phyloP scores from a whole-genome alignment of 139 green algal genomes.

The Chlamydomonas asymmetrica region DNA sequence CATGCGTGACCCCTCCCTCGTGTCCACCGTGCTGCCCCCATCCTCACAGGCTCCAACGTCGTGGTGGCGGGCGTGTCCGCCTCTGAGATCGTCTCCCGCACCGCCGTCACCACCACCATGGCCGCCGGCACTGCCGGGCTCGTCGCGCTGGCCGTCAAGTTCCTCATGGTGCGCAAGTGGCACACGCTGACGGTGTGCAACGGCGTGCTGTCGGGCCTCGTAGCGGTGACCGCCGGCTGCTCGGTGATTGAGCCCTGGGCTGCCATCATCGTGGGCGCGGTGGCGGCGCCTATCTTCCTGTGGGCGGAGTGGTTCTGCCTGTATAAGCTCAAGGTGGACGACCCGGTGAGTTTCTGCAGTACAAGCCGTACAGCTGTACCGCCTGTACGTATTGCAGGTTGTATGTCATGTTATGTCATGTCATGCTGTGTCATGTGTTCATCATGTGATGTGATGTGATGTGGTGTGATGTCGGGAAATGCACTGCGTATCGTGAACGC shows the following conservation, averaged over 20 bases:
- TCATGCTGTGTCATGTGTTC: not conserved
- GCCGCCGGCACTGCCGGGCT: slow-evolving; percentile 57
- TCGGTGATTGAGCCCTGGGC: slow-evolving; percentile 81
- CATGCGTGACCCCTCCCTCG: too few species aligned
- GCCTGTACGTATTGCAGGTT: not conserved
- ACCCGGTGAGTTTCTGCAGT: not conserved
- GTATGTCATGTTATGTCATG: not conserved
- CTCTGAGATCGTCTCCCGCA: slow-evolving; percentile 24
- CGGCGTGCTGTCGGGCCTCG: slow-evolving; percentile 77
- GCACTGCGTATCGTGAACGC: not conserved
- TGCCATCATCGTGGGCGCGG: slow-evolving; percentile 74
- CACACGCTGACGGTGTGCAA: slow-evolving; percentile 78
- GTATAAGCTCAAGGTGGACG: slow-evolving; percentile 22
- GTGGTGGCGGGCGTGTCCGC: slow-evolving; percentile 6
- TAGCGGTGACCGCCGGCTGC: slow-evolving; percentile 75
- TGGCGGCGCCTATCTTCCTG: slow-evolving; percentile 27
- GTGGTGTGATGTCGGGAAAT: not conserved
- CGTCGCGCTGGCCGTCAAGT: slow-evolving; percentile 46
- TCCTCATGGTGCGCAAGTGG: slow-evolving; percentile 48
- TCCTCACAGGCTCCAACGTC: slow-evolving; percentile 24
- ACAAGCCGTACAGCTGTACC: not conserved
- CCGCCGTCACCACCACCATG: slow-evolving; percentile 83
- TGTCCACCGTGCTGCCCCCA: slow-evolving; percentile 26
- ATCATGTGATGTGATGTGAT: not conserved
- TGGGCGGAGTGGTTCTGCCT: slow-evolving; percentile 28